Percentiles rank a stretch among this genome's conserved stretches.
These are phyloP conservation scores for Geotrichum reessii DNA, from an alignment of 1,139 yeast species.

Conservation along the genomic window DNA sequence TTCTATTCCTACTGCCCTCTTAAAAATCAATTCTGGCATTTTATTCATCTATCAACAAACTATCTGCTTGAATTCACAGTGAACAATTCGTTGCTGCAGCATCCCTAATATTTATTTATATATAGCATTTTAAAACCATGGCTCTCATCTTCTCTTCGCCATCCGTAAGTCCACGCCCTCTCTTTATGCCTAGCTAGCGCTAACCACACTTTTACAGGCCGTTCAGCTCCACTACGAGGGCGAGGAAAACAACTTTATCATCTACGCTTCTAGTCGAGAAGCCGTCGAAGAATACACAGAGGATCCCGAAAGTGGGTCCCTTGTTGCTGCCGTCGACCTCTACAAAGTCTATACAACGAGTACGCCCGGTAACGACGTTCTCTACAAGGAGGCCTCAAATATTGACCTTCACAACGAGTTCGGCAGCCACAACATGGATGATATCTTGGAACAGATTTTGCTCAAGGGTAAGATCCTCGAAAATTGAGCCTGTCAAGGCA, in stretches of 20 bases:
- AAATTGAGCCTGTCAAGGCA: too few relatives aligned
- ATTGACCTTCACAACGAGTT: conserved; percentile 15
- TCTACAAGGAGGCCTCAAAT: conserved; percentile 12
- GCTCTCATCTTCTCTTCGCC: conserved; percentile 9
- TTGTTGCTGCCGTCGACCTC: conserved; percentile 12
- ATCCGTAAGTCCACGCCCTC: conserved; percentile 5
- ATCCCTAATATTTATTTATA: neutral
- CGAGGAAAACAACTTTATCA: conserved; percentile 7
- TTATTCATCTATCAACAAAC: too few relatives aligned
- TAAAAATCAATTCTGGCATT: neutral
- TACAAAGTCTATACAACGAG: conserved; percentile 10
- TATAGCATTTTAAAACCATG: conserved; percentile 1
- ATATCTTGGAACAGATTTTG: conserved; percentile 3
- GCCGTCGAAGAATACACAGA: conserved; percentile 10
- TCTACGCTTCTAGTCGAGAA: conserved; percentile 9
- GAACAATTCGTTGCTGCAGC: neutral
- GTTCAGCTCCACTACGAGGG: conserved; percentile 12
- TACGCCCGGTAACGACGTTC: conserved; percentile 3
- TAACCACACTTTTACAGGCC: conserved; percentile 1
- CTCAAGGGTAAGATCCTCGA: neutral
- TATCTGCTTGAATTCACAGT: neutral
- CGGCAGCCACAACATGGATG: conserved; percentile 15
- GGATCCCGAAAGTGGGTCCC: conserved; percentile 13
- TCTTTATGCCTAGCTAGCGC: neutral
- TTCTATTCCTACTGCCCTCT: neutral